Base-by-base conservation (phyloP, 345 rosid species). In the Syzygium aqueum region DNA sequence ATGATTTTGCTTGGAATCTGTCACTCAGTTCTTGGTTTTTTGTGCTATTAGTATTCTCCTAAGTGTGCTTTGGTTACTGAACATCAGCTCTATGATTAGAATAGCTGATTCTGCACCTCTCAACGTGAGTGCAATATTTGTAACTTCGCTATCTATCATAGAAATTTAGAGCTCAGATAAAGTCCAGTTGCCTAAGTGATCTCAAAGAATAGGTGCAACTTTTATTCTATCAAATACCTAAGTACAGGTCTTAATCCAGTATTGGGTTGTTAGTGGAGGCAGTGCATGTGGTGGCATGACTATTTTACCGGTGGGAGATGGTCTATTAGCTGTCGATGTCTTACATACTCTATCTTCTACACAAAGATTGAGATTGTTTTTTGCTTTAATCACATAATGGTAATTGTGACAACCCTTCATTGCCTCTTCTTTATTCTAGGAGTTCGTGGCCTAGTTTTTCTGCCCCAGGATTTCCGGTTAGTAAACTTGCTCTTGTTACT, bases 371-470 rank as follows among this genome's bases (percentile, higher is more conserved):
- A 67, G 78, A 67, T 17, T 21, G 49, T 37, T 73, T 73, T 49
- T 73, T 73, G 43, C 80, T 37, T 73, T 73, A 73, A 33, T 37
- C 23, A 73, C 49, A 73, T 33, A 73, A 73, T 37, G 82, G 82
- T 37, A 33, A 14, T 37, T 73, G 82, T 73, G 82, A 73, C 82
- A 73, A 73, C 8, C 82, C 82, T 73, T 10, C 4, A 37, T 73
- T 67, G 25, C 49, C 49, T 73, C 82, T 50, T 85, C 10, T 33
- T 53, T 46, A n/a, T 46, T 92, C 89, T 88, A 94, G 96, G 92
- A 87, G 87, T 22, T 84, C 94, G 73, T 94, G 96, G 95, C 88
- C 95, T 43, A 90, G 92, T 78, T 90, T 89, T 56, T 78, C 93
- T 67, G 85, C 90, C 23, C 85, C 91, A 40, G 90, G 92, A 53